Conservation (phyloP, 192 early-diverging fungal genomes). For the Coemansia erecta region DNA sequence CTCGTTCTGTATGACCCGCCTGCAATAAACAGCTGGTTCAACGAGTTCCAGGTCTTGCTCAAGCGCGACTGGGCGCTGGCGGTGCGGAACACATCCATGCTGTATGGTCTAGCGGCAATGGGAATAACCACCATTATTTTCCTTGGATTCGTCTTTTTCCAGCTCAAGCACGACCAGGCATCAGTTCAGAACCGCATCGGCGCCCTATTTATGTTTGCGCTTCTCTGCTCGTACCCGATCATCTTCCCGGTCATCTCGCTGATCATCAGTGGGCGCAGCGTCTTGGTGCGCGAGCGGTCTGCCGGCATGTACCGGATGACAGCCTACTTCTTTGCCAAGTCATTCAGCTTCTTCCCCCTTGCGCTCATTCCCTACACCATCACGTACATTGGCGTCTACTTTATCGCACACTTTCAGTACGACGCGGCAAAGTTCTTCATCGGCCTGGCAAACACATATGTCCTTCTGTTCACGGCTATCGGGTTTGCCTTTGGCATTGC, state of each 20-base stretch:
- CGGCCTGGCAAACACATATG: not conserved
- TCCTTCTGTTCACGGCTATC: conserved; percentile 2
- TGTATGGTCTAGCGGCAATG: conserved; percentile 1
- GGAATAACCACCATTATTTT: conserved; percentile 20
- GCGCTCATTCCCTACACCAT: conserved; percentile 1
- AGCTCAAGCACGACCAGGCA: conserved; percentile 8
- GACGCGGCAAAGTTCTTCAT: conserved; percentile 6
- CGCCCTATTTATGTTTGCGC: conserved; percentile 14
- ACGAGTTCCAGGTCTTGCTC: not conserved
- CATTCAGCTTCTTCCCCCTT: conserved; percentile 36
- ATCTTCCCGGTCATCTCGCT: conserved; percentile 43
- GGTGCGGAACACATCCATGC: too few species aligned
- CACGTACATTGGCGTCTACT: conserved; percentile 7
- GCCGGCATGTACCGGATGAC: conserved; percentile 54
- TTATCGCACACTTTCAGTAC: conserved; percentile 13
- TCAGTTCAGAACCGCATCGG: conserved; percentile 30
- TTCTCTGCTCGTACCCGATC: conserved; percentile 40
- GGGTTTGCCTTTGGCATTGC: conserved; percentile 11
- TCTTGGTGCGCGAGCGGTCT: conserved; percentile 57
- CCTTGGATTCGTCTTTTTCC: conserved; percentile 48
- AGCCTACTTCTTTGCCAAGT: conserved; percentile 55
- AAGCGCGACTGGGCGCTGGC: conserved; percentile 2
- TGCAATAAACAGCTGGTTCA: conserved; percentile 2
- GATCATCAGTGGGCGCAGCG: conserved; percentile 23
- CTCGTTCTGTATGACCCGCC: not conserved